A percentile compares a stretch with the other conserved stretches of the same genome.
phyloP scores from a whole-genome alignment of 371 early-diverging fungal species.

The Mucor circinelloides region DNA sequence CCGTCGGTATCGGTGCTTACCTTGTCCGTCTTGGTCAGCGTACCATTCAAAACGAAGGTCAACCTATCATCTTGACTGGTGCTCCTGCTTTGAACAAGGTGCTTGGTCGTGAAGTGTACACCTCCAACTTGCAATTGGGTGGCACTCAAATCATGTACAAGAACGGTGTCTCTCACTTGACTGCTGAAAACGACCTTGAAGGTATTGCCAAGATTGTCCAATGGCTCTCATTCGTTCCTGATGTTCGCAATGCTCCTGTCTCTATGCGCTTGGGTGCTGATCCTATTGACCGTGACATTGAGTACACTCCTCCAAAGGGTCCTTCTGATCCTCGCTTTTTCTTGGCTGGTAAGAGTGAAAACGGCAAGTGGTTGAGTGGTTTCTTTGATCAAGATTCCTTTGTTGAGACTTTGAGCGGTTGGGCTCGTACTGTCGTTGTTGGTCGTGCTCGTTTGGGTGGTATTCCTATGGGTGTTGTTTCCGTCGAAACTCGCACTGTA shows the following conservation, averaged over 20 bases:
- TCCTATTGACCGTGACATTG: conserved; percentile 75
- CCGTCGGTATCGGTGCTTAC: conserved; percentile 99
- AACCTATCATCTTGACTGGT: conserved; percentile 98
- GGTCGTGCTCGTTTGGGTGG: conserved; percentile 97
- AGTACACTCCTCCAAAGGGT: conserved; percentile 80
- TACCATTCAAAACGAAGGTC: conserved; percentile 95
- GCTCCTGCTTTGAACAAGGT: conserved; percentile 98
- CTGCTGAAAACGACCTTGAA: conserved; percentile 92
- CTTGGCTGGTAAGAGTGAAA: conserved; percentile 79
- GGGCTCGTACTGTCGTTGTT: conserved; percentile 75
- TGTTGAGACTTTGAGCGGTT: conserved; percentile 77
- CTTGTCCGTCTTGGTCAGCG: conserved; percentile 98
- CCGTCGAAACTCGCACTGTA: conserved; percentile 93
- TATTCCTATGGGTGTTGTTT: conserved; percentile 96
- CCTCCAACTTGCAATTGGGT: conserved; percentile 97
- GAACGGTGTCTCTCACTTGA: conserved; percentile 97
- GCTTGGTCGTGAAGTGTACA: conserved; percentile 97
- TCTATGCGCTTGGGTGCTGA: conserved; percentile 61
- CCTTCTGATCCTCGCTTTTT: conserved; percentile 92
- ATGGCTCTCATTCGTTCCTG: conserved; percentile 95
- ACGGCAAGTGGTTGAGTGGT: conserved; percentile 80
- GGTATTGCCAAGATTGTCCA: conserved; percentile 92
- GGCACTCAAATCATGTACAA: conserved; percentile 99
- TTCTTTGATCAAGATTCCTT: conserved; percentile 94
- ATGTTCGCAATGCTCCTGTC: conserved; percentile 63